Percentiles rank a stretch among this genome's conserved stretches.
These are phyloP conservation scores for Teunomyces panamensis DNA, from an alignment of 805 yeast species.

Conservation along the genomic window DNA sequence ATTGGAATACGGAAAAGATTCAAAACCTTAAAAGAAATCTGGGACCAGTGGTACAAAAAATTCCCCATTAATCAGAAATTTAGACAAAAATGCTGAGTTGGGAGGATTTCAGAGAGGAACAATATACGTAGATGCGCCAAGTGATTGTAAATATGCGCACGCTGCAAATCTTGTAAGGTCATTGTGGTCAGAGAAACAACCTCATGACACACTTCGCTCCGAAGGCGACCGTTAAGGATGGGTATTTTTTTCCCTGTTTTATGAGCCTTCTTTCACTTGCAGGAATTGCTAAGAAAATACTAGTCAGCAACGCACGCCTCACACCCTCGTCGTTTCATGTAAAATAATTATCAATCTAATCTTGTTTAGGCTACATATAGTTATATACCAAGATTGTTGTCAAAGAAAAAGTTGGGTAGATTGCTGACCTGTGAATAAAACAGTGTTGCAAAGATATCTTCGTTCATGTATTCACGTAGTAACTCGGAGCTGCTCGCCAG, in stretches of 20 bases:
- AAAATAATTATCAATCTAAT: background rate
- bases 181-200: background rate
- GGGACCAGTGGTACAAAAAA: background rate
- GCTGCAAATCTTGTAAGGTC: background rate
- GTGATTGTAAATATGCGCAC: background rate
- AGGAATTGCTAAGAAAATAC: background rate
- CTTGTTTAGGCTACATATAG: background rate
- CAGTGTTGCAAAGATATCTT: slow-evolving; percentile 15
- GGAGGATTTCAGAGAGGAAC: background rate
- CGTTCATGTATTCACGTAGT: slow-evolving; percentile 18
- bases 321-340: background rate
- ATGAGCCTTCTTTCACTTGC: background rate
- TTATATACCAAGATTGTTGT: slow-evolving; percentile 26
- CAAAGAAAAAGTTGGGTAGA: slow-evolving; percentile 39
- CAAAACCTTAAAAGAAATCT: background rate
- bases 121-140: background rate
- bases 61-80: background rate
- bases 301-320: background rate
- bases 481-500: slow-evolving; percentile 1
- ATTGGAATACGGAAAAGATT: background rate
- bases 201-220: background rate
- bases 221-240: background rate
- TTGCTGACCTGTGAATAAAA: slow-evolving; percentile 24
- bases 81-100: background rate
- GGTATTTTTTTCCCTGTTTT: background rate